A percentile compares a stretch with the other conserved stretches of the same genome.
Conservation (phyloP, 2,329 filamentous ascomycete genomes). For the Diaporthe vaccinii region DNA sequence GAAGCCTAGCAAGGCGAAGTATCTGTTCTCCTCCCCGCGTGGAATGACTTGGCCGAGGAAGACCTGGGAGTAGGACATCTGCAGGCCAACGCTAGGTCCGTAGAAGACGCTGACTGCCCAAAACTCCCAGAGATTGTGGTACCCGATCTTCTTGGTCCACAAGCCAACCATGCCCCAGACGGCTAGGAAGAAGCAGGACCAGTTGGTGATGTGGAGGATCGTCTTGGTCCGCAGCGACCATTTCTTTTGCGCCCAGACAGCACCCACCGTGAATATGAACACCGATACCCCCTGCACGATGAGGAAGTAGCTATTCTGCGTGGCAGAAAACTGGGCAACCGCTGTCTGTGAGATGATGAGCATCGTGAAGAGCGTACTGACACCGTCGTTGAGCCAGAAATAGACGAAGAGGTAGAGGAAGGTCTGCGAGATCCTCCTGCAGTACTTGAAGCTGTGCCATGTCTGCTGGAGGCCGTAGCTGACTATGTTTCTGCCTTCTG, state of each 20-base stretch:
- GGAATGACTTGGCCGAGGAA: conserved; percentile 26
- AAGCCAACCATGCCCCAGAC: conserved; percentile 28
- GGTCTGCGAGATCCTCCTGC: conserved; percentile 5
- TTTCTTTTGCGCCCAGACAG: conserved; percentile 3
- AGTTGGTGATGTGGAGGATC: neutral
- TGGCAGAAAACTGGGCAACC: conserved; percentile 1
- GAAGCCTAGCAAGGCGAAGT: conserved; percentile 20
- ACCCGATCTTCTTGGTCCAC: conserved; percentile 20
- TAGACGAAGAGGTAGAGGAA: conserved; percentile 21
- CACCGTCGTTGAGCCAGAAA: conserved; percentile 11
- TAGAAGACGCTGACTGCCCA: conserved; percentile 14
- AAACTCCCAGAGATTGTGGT: conserved; percentile 33
- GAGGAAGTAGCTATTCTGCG: conserved; percentile 14
- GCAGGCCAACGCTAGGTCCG: neutral
- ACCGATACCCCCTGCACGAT: conserved; percentile 18
- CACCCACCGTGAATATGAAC: neutral
- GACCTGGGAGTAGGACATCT: conserved; percentile 20
- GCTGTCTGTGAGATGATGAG: conserved; percentile 15
- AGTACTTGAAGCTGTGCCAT: conserved; percentile 18
- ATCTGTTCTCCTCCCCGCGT: conserved; percentile 12
- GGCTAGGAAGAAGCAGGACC: neutral
- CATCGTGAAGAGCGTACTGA: neutral
- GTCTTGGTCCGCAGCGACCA: conserved; percentile 12
- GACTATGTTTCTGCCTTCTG: neutral
- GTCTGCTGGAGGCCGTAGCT: conserved; percentile 12